Base-by-base conservation (phyloP, 192 early-diverging fungal species). In the Coemansia sp. region DNA sequence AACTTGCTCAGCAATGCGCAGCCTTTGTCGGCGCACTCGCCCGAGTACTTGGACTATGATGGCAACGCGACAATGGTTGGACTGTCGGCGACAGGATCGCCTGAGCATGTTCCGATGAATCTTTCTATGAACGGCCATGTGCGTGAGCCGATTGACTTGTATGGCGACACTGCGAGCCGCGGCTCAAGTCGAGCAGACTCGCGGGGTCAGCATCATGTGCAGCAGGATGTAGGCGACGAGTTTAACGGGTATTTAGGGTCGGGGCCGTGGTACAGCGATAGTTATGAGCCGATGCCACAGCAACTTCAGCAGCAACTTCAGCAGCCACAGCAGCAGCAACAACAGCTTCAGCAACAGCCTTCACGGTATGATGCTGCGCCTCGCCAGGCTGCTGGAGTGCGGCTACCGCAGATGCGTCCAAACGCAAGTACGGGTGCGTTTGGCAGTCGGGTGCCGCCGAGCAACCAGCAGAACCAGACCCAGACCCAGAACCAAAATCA, bases 1-100 rank as follows among this genome's bases (percentile, higher is more conserved):
- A 68, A 81, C 48, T 52, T 81, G 38, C 63, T 81, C 5, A 44
- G 56, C 57, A 50, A 73, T 40, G 65, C 69, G 5, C 78, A 81
- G 55, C 59, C 53, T 17, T n/a, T 56, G 31, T 17, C 17, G 2
- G 28, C 34, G 5, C 53, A 57, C 15, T 57, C 55, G 46, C 54
- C 36, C 1, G 63, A 65, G 38, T 48, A 48, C n/a, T 15, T 20
- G 0, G 63, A 65, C 47, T 65, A 65, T 22, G 63, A 65, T n/a
- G 63, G 63, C 26, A 65, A 65, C n/a, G 63, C 63, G 12, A 65
- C 63, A 6, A 21, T 65, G 10, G 63, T 65, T n/a, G 63, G 63
- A 19, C 42, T 31, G 0, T 65, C 63, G 1, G 34, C 42, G n/a
- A 54, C 61, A 0, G 51, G 61, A 3, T 65, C 63, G 4, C 63